Evolutionary conservation across 2,329 filamentous ascomycete species (phyloP), one percentile per base, ranked within the genome.

Genomic region (Venturiaceae sp.): DNA sequence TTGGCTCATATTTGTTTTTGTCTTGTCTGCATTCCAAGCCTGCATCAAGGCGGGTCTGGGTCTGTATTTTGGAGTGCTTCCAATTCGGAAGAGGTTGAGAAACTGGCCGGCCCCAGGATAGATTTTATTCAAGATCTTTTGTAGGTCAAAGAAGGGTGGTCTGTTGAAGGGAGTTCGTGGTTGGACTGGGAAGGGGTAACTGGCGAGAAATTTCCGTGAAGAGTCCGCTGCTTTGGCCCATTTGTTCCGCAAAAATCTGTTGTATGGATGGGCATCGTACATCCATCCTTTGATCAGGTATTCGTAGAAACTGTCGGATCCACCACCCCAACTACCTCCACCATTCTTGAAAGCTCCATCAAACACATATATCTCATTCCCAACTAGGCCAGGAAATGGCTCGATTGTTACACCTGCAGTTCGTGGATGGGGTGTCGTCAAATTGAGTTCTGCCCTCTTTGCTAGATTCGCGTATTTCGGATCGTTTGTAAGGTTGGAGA

Each of bases 211-310:
- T 60, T 80, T 69, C 53, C 94, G 92, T 5, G 84, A 85, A 5
- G 86, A 90, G 64, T 95, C 85, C 57, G 85, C 87, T 1, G 90
- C 90, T 0, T 78, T 67, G 41, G 89, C 73, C 90, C 90, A 95
- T 28, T 83, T 82, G 62, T 92, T 85, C 65, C 79, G 83, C 73
- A 92, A 90, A 2, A 71, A 61, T n/a, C 28, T 61, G 1, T 66
- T 71, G 65, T 88, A 95, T 2, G 82, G 78, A 6, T 70, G 64
- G 0, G 83, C 77, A 67, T 92, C 86, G 69, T 95, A 95, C 58
- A 92, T 72, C 66, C 85, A 94, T 87, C 94, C 92, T 76, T 95
- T 95, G 70, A 95, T 86, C 32, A 95, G 80, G 66, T 95, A 95
- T 72, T 95, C 90, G 73, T 95, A 95, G 73, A 86, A 95, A 47